Evolutionary conservation across 495 filamentous ascomycete genomes (phyloP).

Genomic region (Glarea lozoyensis): DNA sequence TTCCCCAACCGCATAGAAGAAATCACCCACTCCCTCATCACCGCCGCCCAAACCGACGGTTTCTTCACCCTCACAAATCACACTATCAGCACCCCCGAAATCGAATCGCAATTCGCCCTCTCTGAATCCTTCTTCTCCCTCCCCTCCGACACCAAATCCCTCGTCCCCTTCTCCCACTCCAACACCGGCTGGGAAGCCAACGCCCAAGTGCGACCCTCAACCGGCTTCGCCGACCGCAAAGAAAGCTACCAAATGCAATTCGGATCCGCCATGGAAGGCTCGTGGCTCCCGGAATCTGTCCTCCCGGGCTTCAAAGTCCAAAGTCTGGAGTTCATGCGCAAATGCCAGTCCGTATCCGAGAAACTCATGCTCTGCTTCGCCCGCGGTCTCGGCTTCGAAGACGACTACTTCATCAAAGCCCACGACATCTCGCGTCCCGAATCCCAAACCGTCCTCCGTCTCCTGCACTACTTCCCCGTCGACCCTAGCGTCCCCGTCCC

Average conservation of each 20-base stretch:
- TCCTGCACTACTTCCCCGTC: slow-evolving; percentile 47
- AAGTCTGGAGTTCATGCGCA: slow-evolving; percentile 43
- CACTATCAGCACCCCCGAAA: slow-evolving; percentile 35
- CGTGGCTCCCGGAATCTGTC: slow-evolving; percentile 41
- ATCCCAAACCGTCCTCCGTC: slow-evolving; percentile 46
- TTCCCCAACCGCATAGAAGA: slow-evolving; percentile 43
- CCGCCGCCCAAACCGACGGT: slow-evolving; percentile 51
- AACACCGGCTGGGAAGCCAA: slow-evolving; percentile 60
- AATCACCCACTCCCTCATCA: slow-evolving; percentile 44
- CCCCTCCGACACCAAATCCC: slow-evolving; percentile 40
- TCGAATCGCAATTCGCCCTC: slow-evolving; percentile 43
- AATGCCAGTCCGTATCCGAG: slow-evolving; percentile 43
- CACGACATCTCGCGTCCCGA: slow-evolving; percentile 40
- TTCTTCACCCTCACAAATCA: slow-evolving; percentile 56
- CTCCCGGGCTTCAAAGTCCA: slow-evolving; percentile 40
- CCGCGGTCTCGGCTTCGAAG: slow-evolving; percentile 42
- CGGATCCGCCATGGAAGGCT: slow-evolving; percentile 37
- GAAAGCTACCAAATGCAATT: slow-evolving; percentile 57
- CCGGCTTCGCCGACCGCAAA: slow-evolving; percentile 51
- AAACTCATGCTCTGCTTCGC: slow-evolving; percentile 52
- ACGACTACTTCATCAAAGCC: slow-evolving; percentile 45
- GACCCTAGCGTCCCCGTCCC: slow-evolving; percentile 24
- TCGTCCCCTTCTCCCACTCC: slow-evolving; percentile 40
- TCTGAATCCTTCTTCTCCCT: slow-evolving; percentile 49
- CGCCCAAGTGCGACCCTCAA: slow-evolving; percentile 52